Conservation (phyloP, 306 rosid genomes). For the Lathyrus tuberosus region DNA sequence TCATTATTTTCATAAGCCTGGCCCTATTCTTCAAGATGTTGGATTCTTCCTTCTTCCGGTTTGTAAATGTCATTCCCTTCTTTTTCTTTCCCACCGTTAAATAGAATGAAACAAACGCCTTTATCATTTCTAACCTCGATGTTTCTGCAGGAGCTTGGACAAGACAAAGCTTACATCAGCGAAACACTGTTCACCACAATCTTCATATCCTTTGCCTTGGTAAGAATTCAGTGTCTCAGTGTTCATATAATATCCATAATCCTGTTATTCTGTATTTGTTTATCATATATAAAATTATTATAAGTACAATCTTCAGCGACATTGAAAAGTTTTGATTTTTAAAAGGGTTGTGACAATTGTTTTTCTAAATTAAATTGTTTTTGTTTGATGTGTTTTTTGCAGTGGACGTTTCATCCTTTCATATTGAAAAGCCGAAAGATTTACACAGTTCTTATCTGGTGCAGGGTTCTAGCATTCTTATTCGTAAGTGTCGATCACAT, state of each 20-base stretch:
- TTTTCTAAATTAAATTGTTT: too few species aligned
- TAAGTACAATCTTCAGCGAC: too few species aligned
- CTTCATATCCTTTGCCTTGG: slow-evolving; percentile 74
- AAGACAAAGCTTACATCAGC: slow-evolving; percentile 68
- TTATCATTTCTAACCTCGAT: slow-evolving; percentile 36
- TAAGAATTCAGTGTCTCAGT: slow-evolving; percentile 41
- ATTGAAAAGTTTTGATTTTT: too few species aligned
- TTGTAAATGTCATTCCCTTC: slow-evolving; percentile 41
- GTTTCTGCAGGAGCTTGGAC: slow-evolving; percentile 73
- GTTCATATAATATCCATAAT: neutral
- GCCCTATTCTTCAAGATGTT: slow-evolving; percentile 78
- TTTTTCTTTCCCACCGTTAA: neutral
- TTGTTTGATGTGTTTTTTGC: slow-evolving; percentile 51
- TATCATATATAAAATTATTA: too few species aligned
- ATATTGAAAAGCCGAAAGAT: slow-evolving; percentile 87
- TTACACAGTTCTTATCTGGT: slow-evolving; percentile 90
- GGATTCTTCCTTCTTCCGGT: slow-evolving; percentile 87
- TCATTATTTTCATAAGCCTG: slow-evolving; percentile 88
- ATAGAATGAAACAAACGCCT: slow-evolving; percentile 19
- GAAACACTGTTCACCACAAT: slow-evolving; percentile 67
- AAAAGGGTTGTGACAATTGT: too few species aligned
- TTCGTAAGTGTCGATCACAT: slow-evolving; percentile 63
- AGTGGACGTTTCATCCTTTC: slow-evolving; percentile 99
- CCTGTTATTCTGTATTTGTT: slow-evolving; percentile 4
- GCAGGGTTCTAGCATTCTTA: slow-evolving; percentile 96